phyloP scores from a whole-genome alignment of 352 stramenopile genomes.

The Albugo laibachii region DNA sequence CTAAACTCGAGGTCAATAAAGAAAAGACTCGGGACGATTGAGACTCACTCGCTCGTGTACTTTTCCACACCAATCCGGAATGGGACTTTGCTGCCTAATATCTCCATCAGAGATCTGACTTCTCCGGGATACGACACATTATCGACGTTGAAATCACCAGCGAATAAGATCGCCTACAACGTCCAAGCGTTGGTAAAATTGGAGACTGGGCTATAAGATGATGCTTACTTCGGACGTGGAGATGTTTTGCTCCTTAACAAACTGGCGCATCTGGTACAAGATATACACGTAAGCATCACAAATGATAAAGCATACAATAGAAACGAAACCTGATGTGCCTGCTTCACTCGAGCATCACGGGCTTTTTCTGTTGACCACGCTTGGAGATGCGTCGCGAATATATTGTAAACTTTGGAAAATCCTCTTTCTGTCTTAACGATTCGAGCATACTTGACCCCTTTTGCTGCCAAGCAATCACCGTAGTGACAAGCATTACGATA shows the following conservation, averaged over 20 bases:
- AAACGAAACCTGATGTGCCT: conserved; percentile 33
- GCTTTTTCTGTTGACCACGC: conserved; percentile 58
- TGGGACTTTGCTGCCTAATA: conserved; percentile 29
- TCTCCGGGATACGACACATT: conserved; percentile 53
- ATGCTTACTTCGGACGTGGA: conserved; percentile 33
- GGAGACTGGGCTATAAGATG: too few relatives aligned
- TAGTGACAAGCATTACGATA: conserved; percentile 63
- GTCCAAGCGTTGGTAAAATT: background rate
- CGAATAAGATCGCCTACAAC: conserved; percentile 53
- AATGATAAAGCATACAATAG: too few relatives aligned
- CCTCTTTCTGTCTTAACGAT: conserved; percentile 32
- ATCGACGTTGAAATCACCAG: conserved; percentile 71
- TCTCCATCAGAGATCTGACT: conserved; percentile 31
- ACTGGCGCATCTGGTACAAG: conserved; percentile 13
- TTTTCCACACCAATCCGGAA: conserved; percentile 25
- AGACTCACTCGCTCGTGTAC: conserved; percentile 68
- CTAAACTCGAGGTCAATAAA: conserved; percentile 11
- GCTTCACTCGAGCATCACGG: conserved; percentile 29
- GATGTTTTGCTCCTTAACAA: conserved; percentile 39
- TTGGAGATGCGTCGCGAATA: conserved; percentile 76
- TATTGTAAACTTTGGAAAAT: conserved; percentile 54
- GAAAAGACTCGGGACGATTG: background rate
- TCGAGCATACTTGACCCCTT: conserved; percentile 67
- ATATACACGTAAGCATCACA: too few relatives aligned
- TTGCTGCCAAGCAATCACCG: conserved; percentile 62